These are phyloP conservation scores for Puccinia hordei DNA, from an alignment of 1,284 basidiomycete genomes.

Conservation along the genomic window DNA sequence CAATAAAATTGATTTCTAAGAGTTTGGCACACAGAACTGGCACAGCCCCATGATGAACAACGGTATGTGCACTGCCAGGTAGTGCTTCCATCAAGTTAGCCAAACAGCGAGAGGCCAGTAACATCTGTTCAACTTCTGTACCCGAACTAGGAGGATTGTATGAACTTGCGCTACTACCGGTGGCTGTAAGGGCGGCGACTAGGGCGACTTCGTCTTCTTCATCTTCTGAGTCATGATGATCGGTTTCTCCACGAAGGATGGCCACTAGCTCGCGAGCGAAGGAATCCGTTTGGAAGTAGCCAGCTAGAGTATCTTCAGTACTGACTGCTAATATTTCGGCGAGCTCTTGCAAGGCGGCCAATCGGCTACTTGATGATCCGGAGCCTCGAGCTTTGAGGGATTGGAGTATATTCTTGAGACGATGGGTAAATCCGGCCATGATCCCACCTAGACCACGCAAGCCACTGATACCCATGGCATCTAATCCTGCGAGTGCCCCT, in stretches of 20 bases:
- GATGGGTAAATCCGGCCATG: constrained; percentile 80
- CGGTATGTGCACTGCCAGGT: constrained; percentile 87
- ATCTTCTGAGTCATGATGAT: constrained; percentile 54
- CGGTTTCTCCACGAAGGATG: constrained; percentile 73
- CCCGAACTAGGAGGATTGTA: constrained; percentile 62
- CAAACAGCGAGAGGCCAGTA: constrained; percentile 88
- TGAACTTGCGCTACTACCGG: constrained; percentile 30
- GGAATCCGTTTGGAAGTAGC: constrained; percentile 87
- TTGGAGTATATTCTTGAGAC: constrained; percentile 83
- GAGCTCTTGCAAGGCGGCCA: constrained; percentile 83
- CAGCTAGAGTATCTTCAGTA: constrained; percentile 93
- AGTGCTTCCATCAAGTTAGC: constrained; percentile 96
- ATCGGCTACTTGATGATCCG: constrained; percentile 76
- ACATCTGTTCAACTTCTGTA: constrained; percentile 78
- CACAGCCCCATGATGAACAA: constrained; percentile 92
- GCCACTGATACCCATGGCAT: constrained; percentile 52
- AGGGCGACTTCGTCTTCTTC: constrained; percentile 80
- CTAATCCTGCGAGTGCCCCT: constrained; percentile 42
- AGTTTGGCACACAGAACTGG: constrained; percentile 92
- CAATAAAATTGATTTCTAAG: constrained; percentile 92
- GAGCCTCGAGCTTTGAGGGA: constrained; percentile 77
- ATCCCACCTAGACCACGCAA: constrained; percentile 72
- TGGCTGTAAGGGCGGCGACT: constrained; percentile 65
- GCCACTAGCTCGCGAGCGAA: constrained; percentile 90
- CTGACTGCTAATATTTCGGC: constrained; percentile 93